Conservation (phyloP, 106 monocot species). For the Chionographis japonica region DNA sequence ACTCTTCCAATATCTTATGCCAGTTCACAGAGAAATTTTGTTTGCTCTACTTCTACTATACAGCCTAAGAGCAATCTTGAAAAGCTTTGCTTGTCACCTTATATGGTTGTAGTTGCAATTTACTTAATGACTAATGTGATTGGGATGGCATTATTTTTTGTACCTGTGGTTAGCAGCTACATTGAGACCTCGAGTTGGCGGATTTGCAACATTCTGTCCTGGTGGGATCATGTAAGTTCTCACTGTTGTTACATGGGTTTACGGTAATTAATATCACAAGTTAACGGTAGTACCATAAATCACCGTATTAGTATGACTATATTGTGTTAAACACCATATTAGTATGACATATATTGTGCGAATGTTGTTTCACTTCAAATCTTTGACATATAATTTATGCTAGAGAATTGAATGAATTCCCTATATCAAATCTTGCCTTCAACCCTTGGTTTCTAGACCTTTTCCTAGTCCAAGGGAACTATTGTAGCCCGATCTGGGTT, state of each 20-base stretch:
- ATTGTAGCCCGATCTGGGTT: too few species aligned
- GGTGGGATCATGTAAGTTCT: slow-evolving; percentile 58
- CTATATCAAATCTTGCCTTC: too few species aligned
- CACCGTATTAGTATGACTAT: too few species aligned
- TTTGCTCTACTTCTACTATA: slow-evolving; percentile 34
- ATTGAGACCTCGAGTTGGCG: slow-evolving; percentile 62
- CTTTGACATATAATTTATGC: too few species aligned
- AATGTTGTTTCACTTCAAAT: too few species aligned
- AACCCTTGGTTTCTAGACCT: too few species aligned
- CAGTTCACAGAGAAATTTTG: slow-evolving; percentile 31
- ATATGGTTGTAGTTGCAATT: slow-evolving; percentile 50
- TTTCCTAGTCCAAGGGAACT: too few species aligned
- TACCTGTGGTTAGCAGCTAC: slow-evolving; percentile 50
- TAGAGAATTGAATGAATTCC: too few species aligned
- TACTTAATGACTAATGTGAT: slow-evolving; percentile 45
- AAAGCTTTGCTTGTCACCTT: slow-evolving; percentile 48
- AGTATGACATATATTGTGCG: too few species aligned
- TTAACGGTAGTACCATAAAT: too few species aligned
- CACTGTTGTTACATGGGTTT: not conserved
- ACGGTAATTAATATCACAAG: too few species aligned
- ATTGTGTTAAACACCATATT: too few species aligned
- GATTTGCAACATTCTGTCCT: slow-evolving; percentile 45
- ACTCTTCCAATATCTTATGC: slow-evolving; percentile 51
- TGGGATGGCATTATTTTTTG: slow-evolving; percentile 54
- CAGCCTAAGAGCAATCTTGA: slow-evolving; percentile 17